phyloP scores from a whole-genome alignment of 306 rosid species.

The Lithocarpus polystachyus region DNA sequence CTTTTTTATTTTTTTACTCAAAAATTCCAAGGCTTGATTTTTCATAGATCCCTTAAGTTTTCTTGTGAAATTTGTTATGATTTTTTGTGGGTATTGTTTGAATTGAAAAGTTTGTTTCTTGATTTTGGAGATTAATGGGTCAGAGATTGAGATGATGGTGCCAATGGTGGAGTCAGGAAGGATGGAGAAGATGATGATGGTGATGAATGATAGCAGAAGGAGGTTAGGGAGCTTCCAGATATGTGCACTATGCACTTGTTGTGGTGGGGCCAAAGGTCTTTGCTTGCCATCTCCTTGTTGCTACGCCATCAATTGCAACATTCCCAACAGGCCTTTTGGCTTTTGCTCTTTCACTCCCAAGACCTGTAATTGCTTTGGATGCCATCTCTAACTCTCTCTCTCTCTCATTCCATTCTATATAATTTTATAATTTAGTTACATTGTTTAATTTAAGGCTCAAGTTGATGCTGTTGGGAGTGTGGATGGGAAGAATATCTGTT shows the following conservation, averaged over 20 bases:
- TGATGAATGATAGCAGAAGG: constrained; percentile 85
- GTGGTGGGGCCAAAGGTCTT: constrained; percentile 89
- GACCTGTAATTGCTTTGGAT: constrained; percentile 98
- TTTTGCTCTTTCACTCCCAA: constrained; percentile 97
- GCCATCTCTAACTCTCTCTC: constrained; percentile 55
- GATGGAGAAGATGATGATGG: constrained; percentile 52
- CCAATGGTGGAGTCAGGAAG: constrained; percentile 65
- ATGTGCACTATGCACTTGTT: constrained; percentile 95
- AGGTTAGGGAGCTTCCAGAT: constrained; percentile 82
- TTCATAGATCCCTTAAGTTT: constrained; percentile 25
- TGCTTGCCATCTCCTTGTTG: constrained; percentile 99
- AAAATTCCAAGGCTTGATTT: constrained; percentile 10
- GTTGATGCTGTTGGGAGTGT: constrained; percentile 51
- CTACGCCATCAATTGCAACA: constrained; percentile 98
- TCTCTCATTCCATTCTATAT: constrained; percentile 21
- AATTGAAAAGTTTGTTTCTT: constrained; percentile 33
- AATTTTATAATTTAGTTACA: constrained; percentile 25
- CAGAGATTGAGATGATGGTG: constrained; percentile 51
- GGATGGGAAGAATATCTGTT: constrained; percentile 72
- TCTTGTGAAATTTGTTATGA: neutral
- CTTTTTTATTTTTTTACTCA: neutral
- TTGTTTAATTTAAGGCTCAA: constrained; percentile 39
- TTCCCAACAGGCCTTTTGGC: constrained; percentile 95
- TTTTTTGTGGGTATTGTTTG: constrained; percentile 31
- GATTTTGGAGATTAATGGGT: constrained; percentile 64